These are phyloP conservation scores for Mucor circinelloides DNA, from an alignment of 371 early-diverging fungal genomes.

Conservation along the genomic window DNA sequence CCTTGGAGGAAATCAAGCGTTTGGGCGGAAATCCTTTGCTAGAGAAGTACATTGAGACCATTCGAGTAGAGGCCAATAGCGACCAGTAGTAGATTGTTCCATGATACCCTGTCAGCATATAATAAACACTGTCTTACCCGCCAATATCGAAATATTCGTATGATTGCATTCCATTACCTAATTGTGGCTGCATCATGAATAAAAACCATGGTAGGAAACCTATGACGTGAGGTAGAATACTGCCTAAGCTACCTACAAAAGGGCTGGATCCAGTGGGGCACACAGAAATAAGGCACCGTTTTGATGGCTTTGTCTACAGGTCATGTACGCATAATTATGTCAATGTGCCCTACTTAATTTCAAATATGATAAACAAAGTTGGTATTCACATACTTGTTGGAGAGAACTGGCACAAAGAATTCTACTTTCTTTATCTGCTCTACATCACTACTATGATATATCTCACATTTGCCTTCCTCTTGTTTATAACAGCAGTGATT, in stretches of 20 bases:
- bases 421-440: background rate
- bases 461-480: background rate
- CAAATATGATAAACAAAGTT: background rate
- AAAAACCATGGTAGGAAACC: background rate
- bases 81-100: background rate
- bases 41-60: slow-evolving; percentile 54
- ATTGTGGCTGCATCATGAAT: background rate
- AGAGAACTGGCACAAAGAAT: background rate
- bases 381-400: background rate
- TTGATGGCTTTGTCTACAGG: background rate
- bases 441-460: background rate
- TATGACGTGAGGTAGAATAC: background rate
- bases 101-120: background rate
- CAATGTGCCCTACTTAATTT: background rate
- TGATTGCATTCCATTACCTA: background rate
- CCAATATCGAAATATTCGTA: background rate
- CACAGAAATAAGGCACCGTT: background rate
- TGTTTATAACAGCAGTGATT: background rate
- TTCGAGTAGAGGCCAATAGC: slow-evolving; percentile 2
- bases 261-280: too few relatives aligned
- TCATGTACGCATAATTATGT: background rate
- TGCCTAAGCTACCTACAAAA: background rate
- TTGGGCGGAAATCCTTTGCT: slow-evolving; percentile 79
- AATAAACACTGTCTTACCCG: background rate
- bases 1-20: slow-evolving; percentile 58